Evolutionary conservation across 371 early-diverging fungal species (phyloP), one percentile per base, ranked within the genome.

Genomic region (Phascolomyces articulosus): DNA sequence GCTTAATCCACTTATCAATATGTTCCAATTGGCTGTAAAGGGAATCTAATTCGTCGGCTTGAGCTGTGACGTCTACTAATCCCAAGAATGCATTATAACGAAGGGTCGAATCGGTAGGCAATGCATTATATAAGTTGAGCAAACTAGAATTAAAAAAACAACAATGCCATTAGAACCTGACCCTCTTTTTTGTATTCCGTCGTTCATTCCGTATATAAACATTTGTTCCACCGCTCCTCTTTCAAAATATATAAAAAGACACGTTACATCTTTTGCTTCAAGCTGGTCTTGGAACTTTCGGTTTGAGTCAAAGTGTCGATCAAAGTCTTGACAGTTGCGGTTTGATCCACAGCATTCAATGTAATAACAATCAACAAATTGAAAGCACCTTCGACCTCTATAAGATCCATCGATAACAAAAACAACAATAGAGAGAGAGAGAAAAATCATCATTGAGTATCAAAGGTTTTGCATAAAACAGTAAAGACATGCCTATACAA

Each of bases 81-180:
- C 89, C 86, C 55, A 82, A 65, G 72, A 93, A 95, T 54, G 91
- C 91, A 40, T 83, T 69, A 63, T 89, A 90, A 40, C 94, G 90
- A 58, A 86, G 82, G 53, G 89, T 72, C 56, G 84, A 86, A 60
- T 84, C 78, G 68, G 78, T 70, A 31, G 86, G 90, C 62, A 92
- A 80, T 57, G 85, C 84, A 75, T 91, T 93, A 85, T 90, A 94
- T 63, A 95, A 78, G 80, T 92, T 95, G 64, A 90, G 87, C 49
- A 95, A 86, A 44, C 93, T 95, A 72, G 27, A 60, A 69, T 4
- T 7, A 55, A 23, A 18, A 24, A 55, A 58, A 40, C 20, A 31
- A 57, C n/a, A n/a, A n/a, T n/a, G n/a, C n/a, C n/a, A n/a, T n/a
- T n/a, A n/a, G n/a, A n/a, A n/a, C n/a, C n/a, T n/a, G n/a, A n/a